Evolutionary conservation across 495 filamentous ascomycete species (phyloP), one percentile per base, ranked within the genome.

Genomic region (Penicillium diatomitis): DNA sequence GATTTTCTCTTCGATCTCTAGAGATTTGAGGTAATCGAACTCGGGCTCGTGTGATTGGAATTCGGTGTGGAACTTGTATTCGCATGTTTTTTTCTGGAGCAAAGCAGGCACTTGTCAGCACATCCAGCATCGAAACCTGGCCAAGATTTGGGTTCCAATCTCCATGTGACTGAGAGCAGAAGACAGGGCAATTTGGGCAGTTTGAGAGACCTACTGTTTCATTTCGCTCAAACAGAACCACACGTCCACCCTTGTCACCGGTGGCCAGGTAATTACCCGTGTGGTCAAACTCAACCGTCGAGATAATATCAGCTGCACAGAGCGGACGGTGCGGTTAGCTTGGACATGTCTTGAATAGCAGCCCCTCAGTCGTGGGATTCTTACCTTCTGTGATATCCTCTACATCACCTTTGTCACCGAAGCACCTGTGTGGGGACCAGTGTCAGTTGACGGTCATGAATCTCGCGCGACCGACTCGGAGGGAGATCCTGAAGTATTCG

Each of bases 301-400:
- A 98, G 68, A 98, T 98, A 62, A 98, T 98, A 72, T 98, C 92
- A 64, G 92, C 92, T 96, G 57, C 38, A 33, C 20, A 20, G 20
- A 20, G 20, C 7, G 36, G 32, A 38, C 47, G 32, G 35, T 37
- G 20, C 9, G 31, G 48, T 62, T 46, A 62, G 56, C 34, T 32
- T 20, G 3, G 11, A 29, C 41, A 12, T 44, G 32, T 47, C 48
- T 33, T 44, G 45, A 29, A 20, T 38, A 32, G 32, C 42, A 27
- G 27, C 20, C 20, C 20, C 2, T 20, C 20, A 20, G 20, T 20
- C 28, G 38, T 27, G 44, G 41, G 20, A 20, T 20, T 20, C 6
- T n/a, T 77, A 95, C 91, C 91, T 87, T 98, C 92, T 73, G 92
- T 98, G 57, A 98, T 98, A 74, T 98, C 92, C 69, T 98, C 92